These are phyloP conservation scores for Chlamydomonas sp. DNA, from an alignment of 139 green algal genomes.

Conservation along the genomic window DNA sequence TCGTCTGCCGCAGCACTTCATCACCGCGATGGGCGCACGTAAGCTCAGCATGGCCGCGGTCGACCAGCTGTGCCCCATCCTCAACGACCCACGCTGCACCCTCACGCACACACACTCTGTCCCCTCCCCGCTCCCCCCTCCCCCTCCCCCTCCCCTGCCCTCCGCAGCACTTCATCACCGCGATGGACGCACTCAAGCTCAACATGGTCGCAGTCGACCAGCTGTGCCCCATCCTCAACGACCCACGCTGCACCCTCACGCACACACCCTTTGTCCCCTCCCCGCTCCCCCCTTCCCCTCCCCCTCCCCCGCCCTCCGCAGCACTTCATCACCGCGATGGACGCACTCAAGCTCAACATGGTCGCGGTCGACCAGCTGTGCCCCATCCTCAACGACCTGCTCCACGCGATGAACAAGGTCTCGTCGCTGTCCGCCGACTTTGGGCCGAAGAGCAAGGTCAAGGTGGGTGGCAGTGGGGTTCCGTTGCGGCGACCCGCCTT, in stretches of 20 bases:
- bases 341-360: constrained; percentile 87
- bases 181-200: constrained; percentile 88
- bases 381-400: constrained; percentile 76
- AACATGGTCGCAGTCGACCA: constrained; percentile 91
- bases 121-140: too few relatives aligned
- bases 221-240: too few relatives aligned
- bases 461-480: constrained; percentile 2
- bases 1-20: constrained; percentile 87
- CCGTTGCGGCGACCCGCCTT: background rate
- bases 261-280: too few relatives aligned
- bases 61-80: too few relatives aligned
- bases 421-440: constrained; percentile 68
- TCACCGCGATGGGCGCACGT: constrained; percentile 88
- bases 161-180: constrained; percentile 89
- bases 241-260: too few relatives aligned
- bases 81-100: too few relatives aligned
- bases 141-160: too few relatives aligned
- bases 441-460: constrained; percentile 51
- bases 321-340: constrained; percentile 93
- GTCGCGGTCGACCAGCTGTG: constrained; percentile 87
- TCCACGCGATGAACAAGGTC: constrained; percentile 67
- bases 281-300: too few relatives aligned
- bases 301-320: too few relatives aligned
- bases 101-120: too few relatives aligned
- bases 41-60: constrained; percentile 90